Evolutionary conservation across 192 early-diverging fungal genomes (phyloP).

Genomic region (Coemansia sp.): DNA sequence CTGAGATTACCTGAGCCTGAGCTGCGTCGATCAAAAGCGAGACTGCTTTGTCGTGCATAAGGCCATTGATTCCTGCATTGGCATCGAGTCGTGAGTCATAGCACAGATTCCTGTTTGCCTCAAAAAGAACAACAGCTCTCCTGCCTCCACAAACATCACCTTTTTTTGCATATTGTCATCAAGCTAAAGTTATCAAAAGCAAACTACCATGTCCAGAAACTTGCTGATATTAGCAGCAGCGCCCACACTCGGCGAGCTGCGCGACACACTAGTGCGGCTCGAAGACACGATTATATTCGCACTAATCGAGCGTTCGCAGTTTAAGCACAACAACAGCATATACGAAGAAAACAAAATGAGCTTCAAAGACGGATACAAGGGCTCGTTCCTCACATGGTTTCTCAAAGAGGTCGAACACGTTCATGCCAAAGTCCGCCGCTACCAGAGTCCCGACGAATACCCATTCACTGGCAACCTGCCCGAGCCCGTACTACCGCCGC

Average conservation of each 20-base stretch:
- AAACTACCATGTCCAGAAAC: conserved; percentile 39
- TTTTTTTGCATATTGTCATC: not conserved
- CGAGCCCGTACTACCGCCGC: conserved; percentile 78
- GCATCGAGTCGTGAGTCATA: not conserved
- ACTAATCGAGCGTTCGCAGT: conserved; percentile 92
- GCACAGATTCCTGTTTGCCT: not conserved
- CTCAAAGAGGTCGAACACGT: conserved; percentile 89
- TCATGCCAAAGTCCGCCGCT: conserved; percentile 84
- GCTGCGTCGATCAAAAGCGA: too few relatives aligned
- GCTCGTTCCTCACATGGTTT: conserved; percentile 87
- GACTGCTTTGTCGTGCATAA: not conserved
- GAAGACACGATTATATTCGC: conserved; percentile 90
- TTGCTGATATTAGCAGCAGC: conserved; percentile 43
- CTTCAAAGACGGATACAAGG: conserved; percentile 65
- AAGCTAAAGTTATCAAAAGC: not conserved
- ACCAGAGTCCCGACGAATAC: conserved; percentile 92
- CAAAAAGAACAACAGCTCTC: not conserved
- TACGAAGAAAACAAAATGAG: conserved; percentile 69
- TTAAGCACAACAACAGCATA: conserved; percentile 76
- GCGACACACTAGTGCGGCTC: conserved; percentile 81
- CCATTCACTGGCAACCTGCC: conserved; percentile 85
- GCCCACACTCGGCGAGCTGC: conserved; percentile 55
- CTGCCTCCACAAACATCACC: not conserved
- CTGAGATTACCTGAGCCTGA: not conserved
- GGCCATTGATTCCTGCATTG: too few relatives aligned